These are phyloP conservation scores for Houttuynia cordata DNA, from an alignment of 164 flowering plant genomes.

Conservation along the genomic window DNA sequence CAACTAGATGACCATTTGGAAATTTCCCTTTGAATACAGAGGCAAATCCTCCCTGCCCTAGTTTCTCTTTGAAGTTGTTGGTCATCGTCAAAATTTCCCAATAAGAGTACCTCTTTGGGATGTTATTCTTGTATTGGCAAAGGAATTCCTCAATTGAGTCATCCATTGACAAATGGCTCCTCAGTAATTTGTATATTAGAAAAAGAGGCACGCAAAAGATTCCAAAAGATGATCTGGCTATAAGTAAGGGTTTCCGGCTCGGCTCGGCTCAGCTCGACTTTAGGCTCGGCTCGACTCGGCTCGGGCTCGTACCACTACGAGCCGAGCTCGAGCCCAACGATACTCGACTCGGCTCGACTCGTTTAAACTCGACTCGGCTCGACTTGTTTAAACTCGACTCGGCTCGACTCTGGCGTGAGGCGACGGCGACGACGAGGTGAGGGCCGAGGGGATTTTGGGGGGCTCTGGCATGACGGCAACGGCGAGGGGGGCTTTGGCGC, in stretches of 20 bases:
- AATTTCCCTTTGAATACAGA: conserved; percentile 1
- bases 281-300: too few species aligned
- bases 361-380: too few species aligned
- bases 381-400: too few species aligned
- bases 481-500: too few species aligned
- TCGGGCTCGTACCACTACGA: too few species aligned
- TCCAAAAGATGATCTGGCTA: conserved; percentile 6
- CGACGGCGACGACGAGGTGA: too few species aligned
- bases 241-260: neutral
- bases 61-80: neutral
- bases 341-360: too few species aligned
- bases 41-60: conserved; percentile 1
- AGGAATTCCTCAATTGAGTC: conserved; percentile 2
- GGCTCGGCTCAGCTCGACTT: too few species aligned
- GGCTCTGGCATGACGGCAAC: too few species aligned
- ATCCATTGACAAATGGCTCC: conserved; percentile 2
- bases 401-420: too few species aligned
- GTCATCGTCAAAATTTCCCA: neutral
- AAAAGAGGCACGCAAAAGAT: neutral
- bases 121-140: neutral
- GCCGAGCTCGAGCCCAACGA: too few species aligned
- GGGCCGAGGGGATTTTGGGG: too few species aligned
- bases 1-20: neutral
- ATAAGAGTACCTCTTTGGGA: conserved; percentile 6
- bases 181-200: neutral